phyloP scores from a whole-genome alignment of 139 green algal genomes.

The Asterochloris sp. region DNA sequence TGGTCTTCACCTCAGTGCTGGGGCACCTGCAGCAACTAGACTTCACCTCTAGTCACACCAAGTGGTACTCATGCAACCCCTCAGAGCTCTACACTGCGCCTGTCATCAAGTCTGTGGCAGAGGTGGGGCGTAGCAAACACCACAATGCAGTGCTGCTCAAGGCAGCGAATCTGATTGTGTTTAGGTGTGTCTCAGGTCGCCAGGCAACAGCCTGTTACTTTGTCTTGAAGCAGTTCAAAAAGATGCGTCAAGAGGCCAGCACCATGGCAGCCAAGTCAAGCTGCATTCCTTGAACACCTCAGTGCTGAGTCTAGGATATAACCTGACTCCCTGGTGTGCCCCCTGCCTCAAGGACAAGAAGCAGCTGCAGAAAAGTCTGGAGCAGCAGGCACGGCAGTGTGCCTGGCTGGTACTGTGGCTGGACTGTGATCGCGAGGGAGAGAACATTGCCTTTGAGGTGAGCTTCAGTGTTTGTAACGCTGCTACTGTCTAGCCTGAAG shows the following conservation, averaged over 20 bases:
- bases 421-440: conserved; percentile 97
- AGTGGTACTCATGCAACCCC: conserved; percentile 56
- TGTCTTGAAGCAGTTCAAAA: not conserved
- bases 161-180: not conserved
- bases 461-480: not conserved
- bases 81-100: conserved; percentile 57
- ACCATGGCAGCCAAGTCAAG: not conserved
- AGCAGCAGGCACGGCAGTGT: conserved; percentile 56
- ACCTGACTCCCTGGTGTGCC: not conserved
- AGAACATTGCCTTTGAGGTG: conserved; percentile 99
- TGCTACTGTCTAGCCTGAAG: too few relatives aligned
- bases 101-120: conserved; percentile 59
- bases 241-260: too few relatives aligned
- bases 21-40: conserved; percentile 94
- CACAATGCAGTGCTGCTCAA: not conserved
- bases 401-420: conserved; percentile 95
- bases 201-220: not conserved
- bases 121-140: conserved; percentile 26
- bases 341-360: conserved; percentile 54
- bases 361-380: conserved; percentile 68
- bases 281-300: not conserved
- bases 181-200: not conserved
- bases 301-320: not conserved
- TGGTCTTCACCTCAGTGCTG: conserved; percentile 92
- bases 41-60: conserved; percentile 53